phyloP scores from a whole-genome alignment of 495 filamentous ascomycete genomes.

The Haplographium delicatum region DNA sequence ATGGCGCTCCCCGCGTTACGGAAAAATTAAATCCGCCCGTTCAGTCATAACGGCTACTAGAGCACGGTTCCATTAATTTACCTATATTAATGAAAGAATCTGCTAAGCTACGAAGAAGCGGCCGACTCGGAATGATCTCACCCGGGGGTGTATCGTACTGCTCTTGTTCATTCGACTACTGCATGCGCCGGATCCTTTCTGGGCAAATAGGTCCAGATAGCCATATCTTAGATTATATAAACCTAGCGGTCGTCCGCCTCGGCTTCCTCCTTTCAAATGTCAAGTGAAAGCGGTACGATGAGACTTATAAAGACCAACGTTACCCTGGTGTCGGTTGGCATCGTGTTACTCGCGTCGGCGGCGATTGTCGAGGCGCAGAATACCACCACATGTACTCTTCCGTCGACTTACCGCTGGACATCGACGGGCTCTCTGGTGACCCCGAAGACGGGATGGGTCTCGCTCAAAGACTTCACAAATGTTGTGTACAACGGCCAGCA shows the following conservation, averaged over 20 bases:
- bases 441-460: conserved; percentile 45
- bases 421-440: conserved; percentile 41
- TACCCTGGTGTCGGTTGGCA: no score
- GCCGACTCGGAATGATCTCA: no score
- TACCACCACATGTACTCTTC: conserved; percentile 40
- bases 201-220: background rate
- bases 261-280: background rate
- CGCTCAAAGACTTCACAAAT: conserved; percentile 55
- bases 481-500: conserved; percentile 49
- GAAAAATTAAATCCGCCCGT: background rate
- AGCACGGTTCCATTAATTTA: no score
- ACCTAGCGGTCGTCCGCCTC: background rate
- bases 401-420: conserved; percentile 51
- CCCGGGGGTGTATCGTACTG: no score
- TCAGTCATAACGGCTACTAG: background rate
- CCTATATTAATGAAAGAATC: no score
- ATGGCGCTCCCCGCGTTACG: background rate
- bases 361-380: background rate
- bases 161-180: background rate
- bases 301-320: background rate
- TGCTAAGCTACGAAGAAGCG: no score
- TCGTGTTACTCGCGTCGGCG: background rate
- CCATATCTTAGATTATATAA: background rate
- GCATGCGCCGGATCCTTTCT: background rate
- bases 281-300: background rate